Base-by-base conservation (phyloP, 1,139 yeast genomes). In the Lodderomyces beijingensis region DNA sequence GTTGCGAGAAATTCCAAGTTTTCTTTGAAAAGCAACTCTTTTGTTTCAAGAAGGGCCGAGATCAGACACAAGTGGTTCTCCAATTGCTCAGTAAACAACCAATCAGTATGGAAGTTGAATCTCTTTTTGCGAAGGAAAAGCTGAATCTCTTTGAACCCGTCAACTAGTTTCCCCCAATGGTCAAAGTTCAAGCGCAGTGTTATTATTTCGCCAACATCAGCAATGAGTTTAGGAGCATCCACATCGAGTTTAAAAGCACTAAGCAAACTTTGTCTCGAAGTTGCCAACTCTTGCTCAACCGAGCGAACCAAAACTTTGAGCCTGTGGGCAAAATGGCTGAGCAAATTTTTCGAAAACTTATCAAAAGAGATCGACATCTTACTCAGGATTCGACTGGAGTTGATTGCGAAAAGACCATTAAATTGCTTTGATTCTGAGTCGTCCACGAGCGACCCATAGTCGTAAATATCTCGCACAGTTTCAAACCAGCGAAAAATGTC, bases 81-180 rank as follows among this genome's bases (percentile, higher is more conserved):
- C 2, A 86, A 44, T 44, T 84, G 93, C 30, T 83, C 93, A 27
- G 65, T 62, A 48, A 62, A 74, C 1, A 79, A 42, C 86, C 91
- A 83, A 17, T 69, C 68, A 0, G 52, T 31, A 0, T 81, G 74
- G 35, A 77, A 70, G 25, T 63, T 64, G 44, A 60, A 70, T 27
- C 82, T 58, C 24, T 66, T 61, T 23, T 68, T 64, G 1, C 59
- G 41, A 10, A 83, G 54, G 1, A 68, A 41, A 2, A 49, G 50
- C 37, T 80, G 84, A 3, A 79, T 74, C 3, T 49, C 44, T 24
- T 55, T 45, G 39, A 64, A 57, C 5, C 50, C 25, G 1, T 36
- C 33, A 9, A 67, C 38, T 3, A 43, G 35, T 2, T 34, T 28
- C 25, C 49, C 50, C 74, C 75, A 62, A 41, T 37, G 1, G 42